phyloP scores from a whole-genome alignment of 768 basidiomycete genomes.

The Lanmaoa rubissima region DNA sequence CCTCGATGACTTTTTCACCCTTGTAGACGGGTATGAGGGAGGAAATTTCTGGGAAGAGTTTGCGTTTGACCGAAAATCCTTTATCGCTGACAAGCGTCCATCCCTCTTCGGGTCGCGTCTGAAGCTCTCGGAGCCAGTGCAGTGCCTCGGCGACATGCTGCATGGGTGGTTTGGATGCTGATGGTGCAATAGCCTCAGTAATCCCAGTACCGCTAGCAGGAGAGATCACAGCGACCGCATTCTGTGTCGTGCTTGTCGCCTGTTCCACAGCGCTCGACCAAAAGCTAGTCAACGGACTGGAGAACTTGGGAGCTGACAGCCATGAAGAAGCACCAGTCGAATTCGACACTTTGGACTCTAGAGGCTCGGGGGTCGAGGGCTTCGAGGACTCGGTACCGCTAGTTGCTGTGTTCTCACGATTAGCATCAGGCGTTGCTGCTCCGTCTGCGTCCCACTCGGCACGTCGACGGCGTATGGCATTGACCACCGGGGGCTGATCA shows the following conservation, averaged over 20 bases:
- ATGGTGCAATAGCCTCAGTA: slow-evolving; percentile 42
- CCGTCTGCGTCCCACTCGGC: slow-evolving; percentile 70
- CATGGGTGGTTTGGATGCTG: slow-evolving; percentile 66
- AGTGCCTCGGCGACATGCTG: slow-evolving; percentile 82
- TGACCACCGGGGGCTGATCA: slow-evolving; percentile 86
- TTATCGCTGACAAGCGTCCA: slow-evolving; percentile 82
- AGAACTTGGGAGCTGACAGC: slow-evolving; percentile 60
- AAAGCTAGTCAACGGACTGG: slow-evolving; percentile 69
- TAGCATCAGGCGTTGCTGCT: slow-evolving; percentile 23
- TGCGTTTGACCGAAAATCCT: slow-evolving; percentile 72
- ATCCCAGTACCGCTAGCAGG: slow-evolving; percentile 42
- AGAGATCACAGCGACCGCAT: slow-evolving; percentile 74
- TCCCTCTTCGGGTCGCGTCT: slow-evolving; percentile 54
- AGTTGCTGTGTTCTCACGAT: slow-evolving; percentile 11
- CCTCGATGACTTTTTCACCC: slow-evolving; percentile 89
- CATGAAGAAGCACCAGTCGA: slow-evolving; percentile 36
- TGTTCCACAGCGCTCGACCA: slow-evolving; percentile 75
- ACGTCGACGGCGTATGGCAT: slow-evolving; percentile 63
- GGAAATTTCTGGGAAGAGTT: slow-evolving; percentile 74
- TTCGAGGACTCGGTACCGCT: slow-evolving; percentile 19
- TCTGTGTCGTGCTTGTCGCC: slow-evolving; percentile 69
- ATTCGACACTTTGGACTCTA: slow-evolving; percentile 13
- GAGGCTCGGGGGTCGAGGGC: slow-evolving; percentile 22
- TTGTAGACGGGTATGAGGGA: slow-evolving; percentile 80
- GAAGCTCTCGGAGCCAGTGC: slow-evolving; percentile 72